These are phyloP conservation scores for Hypomyces rosellus DNA, from an alignment of 2,329 filamentous ascomycete genomes.

Conservation along the genomic window DNA sequence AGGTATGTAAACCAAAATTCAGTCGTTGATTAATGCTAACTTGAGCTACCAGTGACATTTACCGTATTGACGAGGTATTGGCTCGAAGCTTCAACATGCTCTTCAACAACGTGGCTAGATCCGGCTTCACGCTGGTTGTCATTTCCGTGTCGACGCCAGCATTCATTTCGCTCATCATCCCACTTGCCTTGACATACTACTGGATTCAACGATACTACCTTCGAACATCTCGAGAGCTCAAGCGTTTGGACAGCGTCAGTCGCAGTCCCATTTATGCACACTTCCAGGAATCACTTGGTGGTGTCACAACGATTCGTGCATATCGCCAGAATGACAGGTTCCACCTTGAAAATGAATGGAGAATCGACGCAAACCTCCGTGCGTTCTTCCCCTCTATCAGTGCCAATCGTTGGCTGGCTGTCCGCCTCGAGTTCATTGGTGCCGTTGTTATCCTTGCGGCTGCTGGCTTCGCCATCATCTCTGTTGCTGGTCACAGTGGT, in stretches of 20 bases:
- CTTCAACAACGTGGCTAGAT: slow-evolving; percentile 68
- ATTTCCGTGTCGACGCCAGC: slow-evolving; percentile 76
- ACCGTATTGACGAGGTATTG: slow-evolving; percentile 83
- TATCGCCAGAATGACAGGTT: slow-evolving; percentile 87
- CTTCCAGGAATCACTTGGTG: slow-evolving; percentile 94
- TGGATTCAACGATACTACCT: slow-evolving; percentile 97
- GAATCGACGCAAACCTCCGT: slow-evolving; percentile 87
- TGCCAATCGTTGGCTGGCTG: slow-evolving; percentile 88
- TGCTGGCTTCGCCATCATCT: slow-evolving; percentile 74
- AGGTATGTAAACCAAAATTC: too few species aligned
- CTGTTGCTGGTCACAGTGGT: slow-evolving; percentile 61
- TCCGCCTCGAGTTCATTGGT: slow-evolving; percentile 91
- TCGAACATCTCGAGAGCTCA: slow-evolving; percentile 90
- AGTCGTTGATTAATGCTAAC: too few species aligned
- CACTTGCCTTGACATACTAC: slow-evolving; percentile 74
- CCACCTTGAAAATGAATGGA: slow-evolving; percentile 91
- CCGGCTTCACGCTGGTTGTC: slow-evolving; percentile 77
- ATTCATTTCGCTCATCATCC: slow-evolving; percentile 75
- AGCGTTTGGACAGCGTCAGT: slow-evolving; percentile 90
- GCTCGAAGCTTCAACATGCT: slow-evolving; percentile 98
- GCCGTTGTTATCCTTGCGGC: slow-evolving; percentile 87
- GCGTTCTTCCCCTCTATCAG: slow-evolving; percentile 96
- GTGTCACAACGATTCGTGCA: slow-evolving; percentile 90
- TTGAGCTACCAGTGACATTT: slow-evolving; percentile 53
- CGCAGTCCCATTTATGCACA: slow-evolving; percentile 96